These are phyloP conservation scores for Carpinus viminea DNA, from an alignment of 306 rosid genomes.

Conservation along the genomic window DNA sequence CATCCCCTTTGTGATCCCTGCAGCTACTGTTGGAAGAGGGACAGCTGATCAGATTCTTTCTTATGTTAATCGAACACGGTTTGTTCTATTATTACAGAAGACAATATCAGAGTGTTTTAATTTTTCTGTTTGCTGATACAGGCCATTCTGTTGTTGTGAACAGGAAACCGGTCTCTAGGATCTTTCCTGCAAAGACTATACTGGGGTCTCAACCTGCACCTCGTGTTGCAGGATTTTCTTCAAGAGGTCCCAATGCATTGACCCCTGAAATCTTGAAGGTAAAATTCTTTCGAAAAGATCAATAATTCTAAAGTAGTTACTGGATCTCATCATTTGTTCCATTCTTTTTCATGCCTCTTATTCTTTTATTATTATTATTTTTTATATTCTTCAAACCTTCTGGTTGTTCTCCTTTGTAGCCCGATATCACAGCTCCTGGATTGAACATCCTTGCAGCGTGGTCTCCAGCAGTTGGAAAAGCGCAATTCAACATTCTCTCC, in stretches of 20 bases:
- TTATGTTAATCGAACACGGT: conserved; percentile 58
- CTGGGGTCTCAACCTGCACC: conserved; percentile 78
- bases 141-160: conserved; percentile 17
- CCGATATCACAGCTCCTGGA: conserved; percentile 79
- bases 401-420: conserved; percentile 51
- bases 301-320: not conserved
- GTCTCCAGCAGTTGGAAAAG: conserved; percentile 65
- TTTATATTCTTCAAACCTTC: conserved; percentile 3
- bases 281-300: conserved; percentile 19
- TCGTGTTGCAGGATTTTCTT: conserved; percentile 69
- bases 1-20: conserved; percentile 68
- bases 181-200: conserved; percentile 57
- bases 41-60: conserved; percentile 49
- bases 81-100: conserved; percentile 27
- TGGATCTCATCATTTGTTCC: not conserved
- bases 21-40: conserved; percentile 57
- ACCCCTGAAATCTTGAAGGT: conserved; percentile 86
- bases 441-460: conserved; percentile 83
- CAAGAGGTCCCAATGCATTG: conserved; percentile 78
- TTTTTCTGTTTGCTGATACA: conserved; percentile 29
- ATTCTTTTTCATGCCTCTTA: not conserved
- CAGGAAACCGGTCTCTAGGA: conserved; percentile 55
- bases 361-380: not conserved
- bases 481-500: conserved; percentile 59
- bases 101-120: conserved; percentile 12